Evolutionary conservation across 805 yeast species (phyloP).

Genomic region (Wickerhamomyces ciferrii): DNA sequence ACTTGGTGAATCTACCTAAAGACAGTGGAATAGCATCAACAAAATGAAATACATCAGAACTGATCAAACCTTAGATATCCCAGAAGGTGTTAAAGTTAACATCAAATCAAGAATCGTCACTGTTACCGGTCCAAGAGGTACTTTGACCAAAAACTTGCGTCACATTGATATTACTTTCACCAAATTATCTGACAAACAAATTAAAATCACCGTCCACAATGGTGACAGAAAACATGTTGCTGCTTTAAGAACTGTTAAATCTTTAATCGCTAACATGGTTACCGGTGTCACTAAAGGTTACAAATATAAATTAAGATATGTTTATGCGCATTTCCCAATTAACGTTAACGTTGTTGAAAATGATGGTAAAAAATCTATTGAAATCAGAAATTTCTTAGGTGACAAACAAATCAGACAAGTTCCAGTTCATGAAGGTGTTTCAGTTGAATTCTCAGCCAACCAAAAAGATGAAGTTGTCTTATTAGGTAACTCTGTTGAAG

Average conservation of each 20-base stretch:
- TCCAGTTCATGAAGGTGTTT: constrained; percentile 84
- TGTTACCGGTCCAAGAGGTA: constrained; percentile 98
- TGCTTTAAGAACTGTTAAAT: constrained; percentile 97
- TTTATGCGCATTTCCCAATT: constrained; percentile 99
- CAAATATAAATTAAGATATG: constrained; percentile 99
- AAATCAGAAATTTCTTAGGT: constrained; percentile 99
- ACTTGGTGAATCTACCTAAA: background rate
- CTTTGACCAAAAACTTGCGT: constrained; percentile 80
- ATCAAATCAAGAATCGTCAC: constrained; percentile 88
- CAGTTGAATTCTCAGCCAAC: constrained; percentile 70
- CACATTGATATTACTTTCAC: constrained; percentile 93
- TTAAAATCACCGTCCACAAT: constrained; percentile 91
- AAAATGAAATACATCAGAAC: constrained; percentile 82
- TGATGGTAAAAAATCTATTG: constrained; percentile 72
- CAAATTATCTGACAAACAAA: constrained; percentile 64
- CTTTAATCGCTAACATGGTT: constrained; percentile 88
- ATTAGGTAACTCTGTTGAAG: constrained; percentile 94
- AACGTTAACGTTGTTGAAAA: constrained; percentile 87
- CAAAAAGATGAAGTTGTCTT: constrained; percentile 94
- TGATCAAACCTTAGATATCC: constrained; percentile 77
- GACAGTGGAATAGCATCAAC: background rate
- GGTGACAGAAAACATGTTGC: constrained; percentile 99
- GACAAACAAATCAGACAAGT: constrained; percentile 95
- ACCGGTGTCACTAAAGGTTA: constrained; percentile 99
- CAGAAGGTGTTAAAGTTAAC: constrained; percentile 88